Base-by-base conservation (phyloP, 2,329 filamentous ascomycete genomes). In the Ophiostoma ulmi region DNA sequence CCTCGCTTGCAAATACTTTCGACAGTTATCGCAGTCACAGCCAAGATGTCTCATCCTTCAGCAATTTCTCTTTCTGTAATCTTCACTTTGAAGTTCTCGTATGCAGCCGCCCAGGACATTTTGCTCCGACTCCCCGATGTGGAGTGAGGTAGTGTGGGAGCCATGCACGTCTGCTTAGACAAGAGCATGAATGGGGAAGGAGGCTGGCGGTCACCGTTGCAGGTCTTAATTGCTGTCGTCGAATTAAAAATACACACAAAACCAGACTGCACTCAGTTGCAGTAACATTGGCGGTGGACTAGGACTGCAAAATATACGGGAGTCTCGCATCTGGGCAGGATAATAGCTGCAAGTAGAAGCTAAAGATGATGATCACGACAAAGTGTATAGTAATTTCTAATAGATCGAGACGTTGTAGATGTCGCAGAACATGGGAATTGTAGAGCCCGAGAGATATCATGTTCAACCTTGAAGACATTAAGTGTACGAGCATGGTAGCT, bases 81-180 rank as follows among this genome's bases (percentile, higher is more conserved):
- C 7, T 58, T 22, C 52, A 58, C 22, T 36, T 11, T 63, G 26
- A 13, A 26, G 52, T 58, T 44, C 22, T 26, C 8, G 52, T 17
- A 58, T 65, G 63, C 63, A 39, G 63, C 35, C 35, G 63, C 35
- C 35, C 17, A 20, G 61, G 31, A 64, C 61, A 7, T 35, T 64
- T 64, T 64, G 61, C 61, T 65, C 63, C 63, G 63, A 65, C 63
- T 65, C 63, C 63, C 63, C 63, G 63, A 65, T 39, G 63, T 38
- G 63, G 63, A 65, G 63, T 10, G 13, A 35, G 58, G 22, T 35
- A 35, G 58, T 31, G 58, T 63, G 26, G 35, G 36, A 65, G 63
- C 63, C 63, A 65, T 41, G 36, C 63, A 38, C 20, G 61, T 36
- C 26, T 36, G 52, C n/a, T 26, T 13, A 44, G 52, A 58, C n/a